Base-by-base conservation (phyloP, 2,329 filamentous ascomycete genomes). In the Sphaerulina populicola region DNA sequence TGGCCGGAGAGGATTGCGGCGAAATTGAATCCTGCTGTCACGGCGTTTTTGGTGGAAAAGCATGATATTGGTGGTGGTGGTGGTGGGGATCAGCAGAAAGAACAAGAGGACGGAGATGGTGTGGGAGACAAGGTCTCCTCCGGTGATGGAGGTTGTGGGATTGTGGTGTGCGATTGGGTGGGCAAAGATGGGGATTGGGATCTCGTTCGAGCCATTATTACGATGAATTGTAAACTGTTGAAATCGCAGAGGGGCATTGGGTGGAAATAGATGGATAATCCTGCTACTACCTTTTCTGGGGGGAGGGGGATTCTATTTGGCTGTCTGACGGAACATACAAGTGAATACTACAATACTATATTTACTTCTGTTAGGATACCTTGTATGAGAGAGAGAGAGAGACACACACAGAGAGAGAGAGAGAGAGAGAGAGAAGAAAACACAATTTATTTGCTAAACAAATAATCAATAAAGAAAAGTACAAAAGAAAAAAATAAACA, bases 111-210 rank as follows among this genome's bases (percentile, higher is more conserved):
- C 6, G 36, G 59, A 4, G 57, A 63, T 15, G 62, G 48, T 9
- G 50, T 58, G 55, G 58, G 64, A 50, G 56, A 52, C 55, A 49
- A 43, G 6, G 49, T 64, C 7, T 52, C 59, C 7, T 52, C 59
- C 30, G 68, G 64, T 38, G 64, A 67, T 57, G 89, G 85, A 27
- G 78, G 81, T 5, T 94, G 90, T 1, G 93, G 93, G 3, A 81
- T 97, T 53, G 82, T 97, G 40, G 85, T 97, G 23, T 93, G 86
- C 55, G 93, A 98, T 69, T 96, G 87, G 87, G 90, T 96, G 45
- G 93, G 93, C 2, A 74, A 82, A 54, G 77, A 83, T 56, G 89
- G 84, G 0, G 86, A 97, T 69, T 98, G 91, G 91, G 89, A 96
- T 71, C 70, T 97, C 49, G 80, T 94, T 33, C 79, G 83, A 57